Evolutionary conservation across 1,284 basidiomycete genomes (phyloP), one percentile per base, ranked within the genome.

Genomic region (Papiliotrema nemorosa): DNA sequence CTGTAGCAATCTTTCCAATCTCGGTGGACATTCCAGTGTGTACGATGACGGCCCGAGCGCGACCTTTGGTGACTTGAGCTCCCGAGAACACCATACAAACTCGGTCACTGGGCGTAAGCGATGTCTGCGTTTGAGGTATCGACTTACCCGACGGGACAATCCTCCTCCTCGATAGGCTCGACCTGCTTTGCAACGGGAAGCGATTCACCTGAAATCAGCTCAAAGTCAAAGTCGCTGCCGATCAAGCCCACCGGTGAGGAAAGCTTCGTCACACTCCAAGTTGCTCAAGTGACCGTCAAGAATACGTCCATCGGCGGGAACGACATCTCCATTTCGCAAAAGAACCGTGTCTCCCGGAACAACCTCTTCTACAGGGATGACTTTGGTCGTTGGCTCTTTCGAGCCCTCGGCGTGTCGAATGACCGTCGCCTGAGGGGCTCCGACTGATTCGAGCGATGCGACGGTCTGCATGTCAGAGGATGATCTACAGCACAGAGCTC

Each of bases 21-120:
- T 83, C 81, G 16, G 84, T 86, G 53, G 75, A 74, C 84, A 86
- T 86, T 4, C 80, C 84, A 9, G 82, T 85, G 3, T 75, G 76
- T 48, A 81, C 77, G 48, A 83, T 80, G 35, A 86, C 74, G 36
- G 81, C 81, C 5, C 77, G 77, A 1, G 79, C 83, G 39, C 84
- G 78, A 41, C 84, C 84, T 69, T 85, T 85, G 50, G 83, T 82
- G 21, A 86, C 80, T 44, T 80, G 77, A 10, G 81, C 81, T 3
- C 82, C 83, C 5, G 82, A 79, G 69, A 79, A 82, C 27, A 78
- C 67, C 68, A 72, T 65, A 26, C 57, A 66, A 41, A 72, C 47
- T 16, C 71, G 70, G 54, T 72, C 70, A 42, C 64, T 64, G 33
- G 29, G 81, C 78, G 62, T 84, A 81, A 44, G 44, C 37, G 29